Evolutionary conservation across 441 rosid genomes (phyloP).

Genomic region (Euphorbia schlechtendalii): DNA sequence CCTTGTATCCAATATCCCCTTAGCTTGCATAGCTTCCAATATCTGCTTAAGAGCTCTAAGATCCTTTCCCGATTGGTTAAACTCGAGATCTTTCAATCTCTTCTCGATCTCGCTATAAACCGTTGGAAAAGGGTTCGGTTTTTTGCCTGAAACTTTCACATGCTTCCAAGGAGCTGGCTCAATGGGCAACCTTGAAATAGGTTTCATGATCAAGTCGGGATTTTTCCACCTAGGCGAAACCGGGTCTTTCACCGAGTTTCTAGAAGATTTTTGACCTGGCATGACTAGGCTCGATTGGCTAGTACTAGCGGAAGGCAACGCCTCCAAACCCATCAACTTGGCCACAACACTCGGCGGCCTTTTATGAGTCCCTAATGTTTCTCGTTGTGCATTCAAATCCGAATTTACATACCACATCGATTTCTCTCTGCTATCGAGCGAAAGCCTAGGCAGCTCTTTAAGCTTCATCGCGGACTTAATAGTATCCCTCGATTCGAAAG

Average conservation of each 20-base stretch:
- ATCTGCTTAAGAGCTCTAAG: slow-evolving; percentile 75
- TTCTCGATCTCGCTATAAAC: slow-evolving; percentile 70
- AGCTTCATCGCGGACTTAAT: slow-evolving; percentile 47
- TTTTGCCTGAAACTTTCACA: slow-evolving; percentile 36
- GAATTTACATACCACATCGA: slow-evolving; percentile 34
- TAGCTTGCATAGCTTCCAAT: slow-evolving; percentile 63
- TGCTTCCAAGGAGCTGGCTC: slow-evolving; percentile 48
- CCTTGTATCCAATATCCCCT: too few relatives aligned
- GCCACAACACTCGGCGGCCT: slow-evolving; percentile 83
- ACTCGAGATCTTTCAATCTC: slow-evolving; percentile 58
- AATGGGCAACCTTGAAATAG: slow-evolving; percentile 59
- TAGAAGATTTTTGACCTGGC: slow-evolving; percentile 41
- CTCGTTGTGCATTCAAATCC: slow-evolving; percentile 35
- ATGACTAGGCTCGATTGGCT: slow-evolving; percentile 29
- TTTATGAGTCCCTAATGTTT: slow-evolving; percentile 40
- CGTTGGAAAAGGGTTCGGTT: slow-evolving; percentile 43
- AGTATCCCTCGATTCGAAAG: slow-evolving; percentile 57
- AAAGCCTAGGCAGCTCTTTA: slow-evolving; percentile 72
- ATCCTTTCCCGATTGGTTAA: slow-evolving; percentile 65
- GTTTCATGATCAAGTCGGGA: slow-evolving; percentile 65
- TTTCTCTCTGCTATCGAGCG: slow-evolving; percentile 57
- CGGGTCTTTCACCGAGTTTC: slow-evolving; percentile 53
- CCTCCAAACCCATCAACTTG: slow-evolving; percentile 93
- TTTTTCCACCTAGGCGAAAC: slow-evolving; percentile 70
- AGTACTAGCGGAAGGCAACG: slow-evolving; percentile 60